phyloP scores from a whole-genome alignment of 2,329 filamentous ascomycete genomes.

The Fusarium sterilihyphosum region DNA sequence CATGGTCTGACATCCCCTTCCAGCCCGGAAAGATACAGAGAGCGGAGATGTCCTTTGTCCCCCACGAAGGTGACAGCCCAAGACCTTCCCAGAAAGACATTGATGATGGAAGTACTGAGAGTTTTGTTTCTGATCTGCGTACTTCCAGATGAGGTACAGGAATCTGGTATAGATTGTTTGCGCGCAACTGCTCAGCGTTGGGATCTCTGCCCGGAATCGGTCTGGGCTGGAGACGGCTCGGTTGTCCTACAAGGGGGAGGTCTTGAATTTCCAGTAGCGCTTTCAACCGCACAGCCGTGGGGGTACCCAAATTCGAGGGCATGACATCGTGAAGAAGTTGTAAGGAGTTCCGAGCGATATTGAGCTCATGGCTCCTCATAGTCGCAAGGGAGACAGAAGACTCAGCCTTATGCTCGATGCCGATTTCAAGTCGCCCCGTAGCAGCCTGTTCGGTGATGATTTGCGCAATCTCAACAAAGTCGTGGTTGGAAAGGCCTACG shows the following conservation, averaged over 20 bases:
- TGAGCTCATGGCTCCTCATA: slow-evolving; percentile 54
- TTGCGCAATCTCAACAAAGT: slow-evolving; percentile 74
- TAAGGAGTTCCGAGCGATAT: slow-evolving; percentile 58
- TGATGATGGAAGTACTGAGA: slow-evolving; percentile 79
- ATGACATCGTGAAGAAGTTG: slow-evolving; percentile 58
- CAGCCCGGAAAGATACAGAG: slow-evolving; percentile 77
- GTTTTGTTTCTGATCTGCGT: slow-evolving; percentile 72
- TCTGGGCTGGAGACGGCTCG: slow-evolving; percentile 62
- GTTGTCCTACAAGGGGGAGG: slow-evolving; percentile 62
- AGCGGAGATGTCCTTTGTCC: slow-evolving; percentile 75
- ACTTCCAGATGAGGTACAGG: slow-evolving; percentile 77
- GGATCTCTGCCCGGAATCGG: slow-evolving; percentile 54
- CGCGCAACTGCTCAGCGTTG: slow-evolving; percentile 58
- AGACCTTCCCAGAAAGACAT: slow-evolving; percentile 85
- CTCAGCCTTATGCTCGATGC: slow-evolving; percentile 35
- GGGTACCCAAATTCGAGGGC: slow-evolving; percentile 55
- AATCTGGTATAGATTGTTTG: slow-evolving; percentile 69
- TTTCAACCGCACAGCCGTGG: slow-evolving; percentile 53
- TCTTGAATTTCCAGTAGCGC: slow-evolving; percentile 67
- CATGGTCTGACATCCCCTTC: slow-evolving; percentile 69
- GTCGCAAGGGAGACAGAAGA: slow-evolving; percentile 39
- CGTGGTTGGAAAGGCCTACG: slow-evolving; percentile 62
- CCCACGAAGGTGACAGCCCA: slow-evolving; percentile 76
- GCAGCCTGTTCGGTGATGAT: slow-evolving; percentile 77
- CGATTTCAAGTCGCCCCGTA: slow-evolving; percentile 58